Evolutionary conservation across 768 basidiomycete species (phyloP).

Genomic region (Pisolithus sp.): DNA sequence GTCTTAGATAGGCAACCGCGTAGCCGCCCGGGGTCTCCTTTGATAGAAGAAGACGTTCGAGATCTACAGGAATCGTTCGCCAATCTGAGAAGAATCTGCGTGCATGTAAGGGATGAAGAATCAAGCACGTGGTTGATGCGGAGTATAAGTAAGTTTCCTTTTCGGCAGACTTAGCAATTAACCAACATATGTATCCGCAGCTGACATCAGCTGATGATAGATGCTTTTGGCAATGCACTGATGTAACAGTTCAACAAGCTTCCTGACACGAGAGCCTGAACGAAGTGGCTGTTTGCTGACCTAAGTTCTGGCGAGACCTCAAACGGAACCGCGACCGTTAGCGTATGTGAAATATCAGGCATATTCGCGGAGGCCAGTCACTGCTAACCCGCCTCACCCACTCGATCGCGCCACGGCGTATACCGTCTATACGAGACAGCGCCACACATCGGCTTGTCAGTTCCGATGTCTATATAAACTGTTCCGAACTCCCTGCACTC

Average conservation of each 20-base stretch:
- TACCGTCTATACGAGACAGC: slow-evolving; percentile 76
- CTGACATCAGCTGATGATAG: slow-evolving; percentile 74
- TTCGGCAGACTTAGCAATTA: neutral
- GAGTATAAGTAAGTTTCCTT: slow-evolving; percentile 55
- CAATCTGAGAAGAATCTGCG: slow-evolving; percentile 60
- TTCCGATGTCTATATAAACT: slow-evolving; percentile 45
- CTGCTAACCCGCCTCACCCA: slow-evolving; percentile 54
- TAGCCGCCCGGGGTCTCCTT: slow-evolving; percentile 14
- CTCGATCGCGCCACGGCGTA: slow-evolving; percentile 70
- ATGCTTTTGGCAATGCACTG: slow-evolving; percentile 68
- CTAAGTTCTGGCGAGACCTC: neutral
- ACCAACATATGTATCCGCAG: slow-evolving; percentile 19
- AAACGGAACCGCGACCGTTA: slow-evolving; percentile 49
- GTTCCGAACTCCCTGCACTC: slow-evolving; percentile 58
- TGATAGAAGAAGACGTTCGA: slow-evolving; percentile 52
- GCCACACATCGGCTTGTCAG: slow-evolving; percentile 31
- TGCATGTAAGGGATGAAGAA: slow-evolving; percentile 53
- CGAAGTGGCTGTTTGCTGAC: slow-evolving; percentile 3
- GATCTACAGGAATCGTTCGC: slow-evolving; percentile 55
- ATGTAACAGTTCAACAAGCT: slow-evolving; percentile 73
- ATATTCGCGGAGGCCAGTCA: slow-evolving; percentile 64
- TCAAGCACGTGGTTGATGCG: slow-evolving; percentile 77
- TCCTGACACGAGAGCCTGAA: slow-evolving; percentile 7
- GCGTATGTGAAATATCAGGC: slow-evolving; percentile 87
- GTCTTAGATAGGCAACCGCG: slow-evolving; percentile 31